Percentiles rank a stretch among this genome's conserved stretches.
phyloP scores from a whole-genome alignment of 2,329 filamentous ascomycete species.

The Arthrobotrys sphaeroides region DNA sequence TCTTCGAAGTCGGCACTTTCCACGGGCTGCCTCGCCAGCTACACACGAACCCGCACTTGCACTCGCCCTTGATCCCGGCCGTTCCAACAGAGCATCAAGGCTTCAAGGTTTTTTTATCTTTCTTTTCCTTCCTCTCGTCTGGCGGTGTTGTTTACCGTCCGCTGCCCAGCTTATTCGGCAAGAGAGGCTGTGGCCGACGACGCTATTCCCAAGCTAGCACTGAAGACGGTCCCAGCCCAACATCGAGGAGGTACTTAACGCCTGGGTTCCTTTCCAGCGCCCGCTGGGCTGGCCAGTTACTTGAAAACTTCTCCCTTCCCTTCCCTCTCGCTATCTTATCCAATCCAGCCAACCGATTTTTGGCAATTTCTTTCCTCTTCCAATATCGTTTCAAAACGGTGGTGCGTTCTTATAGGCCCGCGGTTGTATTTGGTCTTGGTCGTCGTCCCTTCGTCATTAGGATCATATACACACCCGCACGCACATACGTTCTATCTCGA shows the following conservation, averaged over 20 bases:
- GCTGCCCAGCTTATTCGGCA: slow-evolving; percentile 53
- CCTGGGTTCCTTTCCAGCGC: slow-evolving; percentile 52
- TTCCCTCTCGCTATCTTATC: slow-evolving; percentile 49
- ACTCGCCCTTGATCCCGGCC: slow-evolving; percentile 22
- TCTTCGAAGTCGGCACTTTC: slow-evolving; percentile 10
- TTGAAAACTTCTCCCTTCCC: slow-evolving; percentile 47
- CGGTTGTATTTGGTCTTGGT: slow-evolving; percentile 31
- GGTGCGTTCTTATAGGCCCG: slow-evolving; percentile 41
- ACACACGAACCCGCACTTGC: too few species aligned
- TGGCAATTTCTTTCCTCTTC: slow-evolving; percentile 26
- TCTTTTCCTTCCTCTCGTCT: too few species aligned
- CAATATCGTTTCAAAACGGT: slow-evolving; percentile 38
- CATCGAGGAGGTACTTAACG: slow-evolving; percentile 53
- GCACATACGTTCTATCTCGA: background rate
- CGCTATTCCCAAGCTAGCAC: slow-evolving; percentile 53
- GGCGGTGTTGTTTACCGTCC: slow-evolving; percentile 40
- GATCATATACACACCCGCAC: background rate
- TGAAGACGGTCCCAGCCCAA: slow-evolving; percentile 48
- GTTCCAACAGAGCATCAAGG: slow-evolving; percentile 35
- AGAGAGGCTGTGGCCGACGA: slow-evolving; percentile 54
- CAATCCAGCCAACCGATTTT: slow-evolving; percentile 53
- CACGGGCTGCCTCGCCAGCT: slow-evolving; percentile 21
- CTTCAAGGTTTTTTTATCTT: slow-evolving; percentile 18
- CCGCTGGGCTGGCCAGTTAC: slow-evolving; percentile 37
- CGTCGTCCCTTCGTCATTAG: slow-evolving; percentile 18